Base-by-base conservation (phyloP, 345 rosid genomes). In the Xanthoceras sorbifolium region DNA sequence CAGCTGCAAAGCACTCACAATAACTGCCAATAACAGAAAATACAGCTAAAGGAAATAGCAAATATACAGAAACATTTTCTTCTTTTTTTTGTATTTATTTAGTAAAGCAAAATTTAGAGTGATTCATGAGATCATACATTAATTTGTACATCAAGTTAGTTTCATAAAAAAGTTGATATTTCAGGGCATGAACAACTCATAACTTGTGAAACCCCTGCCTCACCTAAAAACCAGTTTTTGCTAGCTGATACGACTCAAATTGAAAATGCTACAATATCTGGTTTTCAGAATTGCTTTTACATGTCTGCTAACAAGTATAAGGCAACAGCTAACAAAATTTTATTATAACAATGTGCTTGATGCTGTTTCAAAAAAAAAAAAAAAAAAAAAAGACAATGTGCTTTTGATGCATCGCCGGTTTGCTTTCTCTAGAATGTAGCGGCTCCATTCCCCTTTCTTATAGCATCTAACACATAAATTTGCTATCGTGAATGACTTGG, bases 1-100 rank as follows among this genome's bases (percentile, higher is more conserved):
- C 82, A 2, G 83, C 79, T 8, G 80, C 82, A 83, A 82, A 87
- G 79, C 87, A 87, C 73, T 85, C 88, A 8, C 88, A 87, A 20
- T 84, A 83, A 71, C 88, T 87, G 85, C 64, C 67, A 81, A 63
- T 44, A 42, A 76, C 77, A 76, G 67, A 64, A 74, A 38, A 38
- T 36, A 20, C 6, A 76, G 68, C 61, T 67, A 60, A 71, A 64
- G 29, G 28, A 42, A 22, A 75, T 20, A 5, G 44, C 48, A 69
- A 74, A 69, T 28, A 25, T 31, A 42, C 12, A 20, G 40, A 36
- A 14, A 25, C 52, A 25, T n/a, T n/a, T n/a, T n/a, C n/a, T n/a
- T n/a, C n/a, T n/a, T n/a, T 17, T 31, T 62, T 12, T 26, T 29
- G 42, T 17, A 9, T 25, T 3, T 61, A 60, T 17, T 18, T 26